Base-by-base conservation (phyloP, 192 early-diverging fungal genomes). In the Kickxella alabastrina region DNA sequence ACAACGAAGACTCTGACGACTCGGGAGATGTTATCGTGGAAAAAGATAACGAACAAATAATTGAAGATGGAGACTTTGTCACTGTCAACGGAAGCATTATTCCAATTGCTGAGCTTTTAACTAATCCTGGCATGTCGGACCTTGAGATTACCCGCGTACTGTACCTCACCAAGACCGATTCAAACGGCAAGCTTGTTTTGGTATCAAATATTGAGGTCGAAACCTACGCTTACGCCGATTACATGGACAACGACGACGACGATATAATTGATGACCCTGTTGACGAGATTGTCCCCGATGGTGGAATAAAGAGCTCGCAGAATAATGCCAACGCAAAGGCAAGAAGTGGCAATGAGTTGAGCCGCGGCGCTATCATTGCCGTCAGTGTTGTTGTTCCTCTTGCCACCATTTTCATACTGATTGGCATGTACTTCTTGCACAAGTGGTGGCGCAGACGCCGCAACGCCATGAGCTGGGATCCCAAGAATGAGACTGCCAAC, bases 371-470 rank as follows among this genome's bases (percentile, higher is more conserved):
- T 0, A 59, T 44, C 32, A 72, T 72, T 31, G 44, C 54, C 2
- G 49, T 74, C 13, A 53, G 63, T 9, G 62, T 52, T 0, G 41
- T 54, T 13, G 63, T 74, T 10, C 63, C 70, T 5, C 38, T 59
- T 12, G 63, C 24, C 2, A 62, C 63, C 13, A 66, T 74, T 24
- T 14, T 48, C 4, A 62, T 74, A 40, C 41, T 74, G 13, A 29
- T 62, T 1, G 54, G 42, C 7, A 26, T 74, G 51, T 74, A 62
- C 70, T 74, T 66, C 52, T 25, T 35, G 23, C 57, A 66, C 63
- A 52, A 51, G 40, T 74, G 70, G 70, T 66, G 59, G 59, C 43
- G 42, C 21, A 53, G 52, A 34, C 57, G 63, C 42, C 54, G 37
- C 31, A 66, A 62, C 31, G 26, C 45, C 1, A 53, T 34, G 36